These are phyloP conservation scores for Murraya paniculata DNA, from an alignment of 345 rosid species.

Conservation along the genomic window DNA sequence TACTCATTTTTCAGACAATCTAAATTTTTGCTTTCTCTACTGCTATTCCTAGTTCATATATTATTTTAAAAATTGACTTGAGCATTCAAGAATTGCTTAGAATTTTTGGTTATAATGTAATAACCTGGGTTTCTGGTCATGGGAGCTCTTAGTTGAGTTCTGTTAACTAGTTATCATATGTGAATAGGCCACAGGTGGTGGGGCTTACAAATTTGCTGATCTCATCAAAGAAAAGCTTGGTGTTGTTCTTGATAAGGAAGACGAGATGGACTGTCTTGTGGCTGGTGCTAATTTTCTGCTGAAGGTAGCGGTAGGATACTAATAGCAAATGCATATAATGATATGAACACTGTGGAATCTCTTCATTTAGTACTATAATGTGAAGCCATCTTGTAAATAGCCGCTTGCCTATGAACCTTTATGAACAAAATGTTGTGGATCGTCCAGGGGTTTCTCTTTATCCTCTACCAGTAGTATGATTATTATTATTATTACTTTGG, in stretches of 20 bases:
- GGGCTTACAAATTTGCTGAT: constrained; percentile 90
- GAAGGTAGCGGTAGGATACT: constrained; percentile 74
- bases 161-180: constrained; percentile 19
- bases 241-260: constrained; percentile 79
- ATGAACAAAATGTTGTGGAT: constrained; percentile 3
- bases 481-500: not conserved
- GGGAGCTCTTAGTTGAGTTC: not conserved
- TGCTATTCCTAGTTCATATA: not conserved
- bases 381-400: not conserved
- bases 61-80: not conserved
- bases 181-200: constrained; percentile 96
- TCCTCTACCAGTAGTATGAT: not conserved
- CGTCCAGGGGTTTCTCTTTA: not conserved
- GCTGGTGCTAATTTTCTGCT: constrained; percentile 93
- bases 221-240: constrained; percentile 89
- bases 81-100: not conserved
- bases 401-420: not conserved
- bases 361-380: not conserved
- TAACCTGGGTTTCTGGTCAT: not conserved
- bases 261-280: constrained; percentile 94
- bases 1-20: not conserved
- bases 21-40: not conserved
- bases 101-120: constrained; percentile 5
- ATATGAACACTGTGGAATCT: constrained; percentile 4
- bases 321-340: constrained; percentile 10